phyloP scores from a whole-genome alignment of 2,329 filamentous ascomycete species.

The Albophoma yamanashiensis region DNA sequence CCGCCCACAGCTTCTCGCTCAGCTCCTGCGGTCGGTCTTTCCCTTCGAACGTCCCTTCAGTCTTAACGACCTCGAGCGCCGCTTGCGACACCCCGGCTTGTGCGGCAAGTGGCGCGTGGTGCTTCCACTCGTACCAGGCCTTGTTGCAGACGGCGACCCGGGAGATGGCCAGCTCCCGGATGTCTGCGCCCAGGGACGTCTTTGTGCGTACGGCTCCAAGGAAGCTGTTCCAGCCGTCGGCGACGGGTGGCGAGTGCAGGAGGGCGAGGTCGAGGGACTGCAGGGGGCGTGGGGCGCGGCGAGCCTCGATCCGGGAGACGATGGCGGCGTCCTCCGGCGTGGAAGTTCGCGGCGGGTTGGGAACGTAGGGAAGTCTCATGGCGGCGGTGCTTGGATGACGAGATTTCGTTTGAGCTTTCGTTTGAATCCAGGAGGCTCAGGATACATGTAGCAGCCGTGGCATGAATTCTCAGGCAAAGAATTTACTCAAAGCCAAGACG shows the following conservation, averaged over 20 bases:
- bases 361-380: slow-evolving; percentile 60
- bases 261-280: slow-evolving; percentile 67
- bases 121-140: slow-evolving; percentile 78
- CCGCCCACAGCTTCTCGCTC: slow-evolving; percentile 53
- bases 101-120: slow-evolving; percentile 60
- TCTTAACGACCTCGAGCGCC: slow-evolving; percentile 34
- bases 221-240: slow-evolving; percentile 66
- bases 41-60: slow-evolving; percentile 11
- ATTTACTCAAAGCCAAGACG: not conserved
- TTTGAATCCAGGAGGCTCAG: not conserved
- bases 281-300: slow-evolving; percentile 58
- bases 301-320: slow-evolving; percentile 51
- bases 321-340: slow-evolving; percentile 41
- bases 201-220: slow-evolving; percentile 51
- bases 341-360: slow-evolving; percentile 36
- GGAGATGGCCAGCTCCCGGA: slow-evolving; percentile 72
- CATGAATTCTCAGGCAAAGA: not conserved
- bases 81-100: slow-evolving; percentile 44
- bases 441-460: not conserved
- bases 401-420: not conserved
- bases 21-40: slow-evolving; percentile 26
- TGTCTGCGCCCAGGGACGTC: slow-evolving; percentile 36
- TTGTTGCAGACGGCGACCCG: slow-evolving; percentile 70
- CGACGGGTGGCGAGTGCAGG: slow-evolving; percentile 62
- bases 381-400: not conserved